Conservation (phyloP, 1,284 basidiomycete species). For the Stygiomarasmius scandens region DNA sequence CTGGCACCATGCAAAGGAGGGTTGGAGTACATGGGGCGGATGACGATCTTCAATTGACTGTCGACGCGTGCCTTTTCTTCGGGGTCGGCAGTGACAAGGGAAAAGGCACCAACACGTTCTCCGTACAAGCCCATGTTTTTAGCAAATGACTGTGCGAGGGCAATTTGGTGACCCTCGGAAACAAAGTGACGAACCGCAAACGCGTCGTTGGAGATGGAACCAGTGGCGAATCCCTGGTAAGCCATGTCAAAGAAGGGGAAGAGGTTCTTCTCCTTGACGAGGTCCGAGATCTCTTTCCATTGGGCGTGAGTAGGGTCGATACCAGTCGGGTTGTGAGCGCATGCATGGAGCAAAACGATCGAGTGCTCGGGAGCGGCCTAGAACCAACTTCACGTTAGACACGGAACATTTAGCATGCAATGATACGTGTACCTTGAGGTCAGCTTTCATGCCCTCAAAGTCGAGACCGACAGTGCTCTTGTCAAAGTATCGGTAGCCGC, state of each 20-base stretch:
- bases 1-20: constrained; percentile 95
- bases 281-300: constrained; percentile 90
- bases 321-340: constrained; percentile 98
- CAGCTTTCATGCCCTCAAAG: constrained; percentile 89
- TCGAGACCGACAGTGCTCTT: constrained; percentile 93
- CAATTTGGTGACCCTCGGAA: constrained; percentile 83
- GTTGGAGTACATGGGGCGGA: constrained; percentile 99
- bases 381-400: constrained; percentile 9
- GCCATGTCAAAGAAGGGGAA: constrained; percentile 98
- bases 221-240: constrained; percentile 95
- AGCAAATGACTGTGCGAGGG: constrained; percentile 93
- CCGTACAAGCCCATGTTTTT: constrained; percentile 99
- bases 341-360: constrained; percentile 88
- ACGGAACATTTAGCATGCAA: constrained; percentile 15
- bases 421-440: constrained; percentile 66
- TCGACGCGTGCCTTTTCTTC: constrained; percentile 90
- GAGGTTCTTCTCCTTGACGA: constrained; percentile 85
- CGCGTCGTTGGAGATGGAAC: constrained; percentile 87
- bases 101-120: constrained; percentile 96
- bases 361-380: constrained; percentile 78
- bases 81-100: constrained; percentile 70
- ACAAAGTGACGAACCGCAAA: constrained; percentile 97
- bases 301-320: constrained; percentile 94
- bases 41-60: constrained; percentile 94
- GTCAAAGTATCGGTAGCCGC: constrained; percentile 94